These are phyloP conservation scores for Lecanicillium sp. DNA, from an alignment of 2,329 filamentous ascomycete genomes.

Conservation along the genomic window DNA sequence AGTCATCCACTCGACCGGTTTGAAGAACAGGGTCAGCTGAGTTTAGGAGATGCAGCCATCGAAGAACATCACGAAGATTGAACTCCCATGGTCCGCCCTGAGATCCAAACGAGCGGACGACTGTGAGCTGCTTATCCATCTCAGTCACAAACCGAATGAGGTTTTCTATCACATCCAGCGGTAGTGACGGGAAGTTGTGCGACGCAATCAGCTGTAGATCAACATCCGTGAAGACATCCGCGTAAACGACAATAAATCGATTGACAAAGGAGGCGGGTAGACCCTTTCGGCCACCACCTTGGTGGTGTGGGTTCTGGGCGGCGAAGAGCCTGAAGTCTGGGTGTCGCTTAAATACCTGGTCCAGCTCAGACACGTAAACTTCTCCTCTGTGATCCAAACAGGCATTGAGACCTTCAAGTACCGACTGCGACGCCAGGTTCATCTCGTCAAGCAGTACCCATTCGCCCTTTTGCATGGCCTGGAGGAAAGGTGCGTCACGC, in stretches of 20 bases:
- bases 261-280: conserved; percentile 95
- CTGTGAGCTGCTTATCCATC: conserved; percentile 65
- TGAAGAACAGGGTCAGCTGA: conserved; percentile 50
- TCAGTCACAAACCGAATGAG: conserved; percentile 74
- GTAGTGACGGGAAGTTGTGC: conserved; percentile 63
- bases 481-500: conserved; percentile 90
- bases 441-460: conserved; percentile 98
- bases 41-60: conserved; percentile 67
- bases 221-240: conserved; percentile 75
- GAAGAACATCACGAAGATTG: conserved; percentile 81
- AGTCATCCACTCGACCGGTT: conserved; percentile 58
- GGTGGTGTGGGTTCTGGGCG: conserved; percentile 94
- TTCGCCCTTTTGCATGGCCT: conserved; percentile 92
- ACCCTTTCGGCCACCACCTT: conserved; percentile 91
- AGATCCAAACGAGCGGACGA: conserved; percentile 48
- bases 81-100: conserved; percentile 87
- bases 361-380: conserved; percentile 90
- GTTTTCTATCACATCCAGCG: conserved; percentile 49
- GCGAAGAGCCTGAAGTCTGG: conserved; percentile 90
- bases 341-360: conserved; percentile 87
- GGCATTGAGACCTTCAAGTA: conserved; percentile 91
- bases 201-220: conserved; percentile 78
- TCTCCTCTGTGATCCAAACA: conserved; percentile 95
- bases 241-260: conserved; percentile 95
- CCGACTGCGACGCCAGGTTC: conserved; percentile 95